These are phyloP conservation scores for Ogataea chonburiensis DNA, from an alignment of 805 yeast genomes.

Conservation along the genomic window DNA sequence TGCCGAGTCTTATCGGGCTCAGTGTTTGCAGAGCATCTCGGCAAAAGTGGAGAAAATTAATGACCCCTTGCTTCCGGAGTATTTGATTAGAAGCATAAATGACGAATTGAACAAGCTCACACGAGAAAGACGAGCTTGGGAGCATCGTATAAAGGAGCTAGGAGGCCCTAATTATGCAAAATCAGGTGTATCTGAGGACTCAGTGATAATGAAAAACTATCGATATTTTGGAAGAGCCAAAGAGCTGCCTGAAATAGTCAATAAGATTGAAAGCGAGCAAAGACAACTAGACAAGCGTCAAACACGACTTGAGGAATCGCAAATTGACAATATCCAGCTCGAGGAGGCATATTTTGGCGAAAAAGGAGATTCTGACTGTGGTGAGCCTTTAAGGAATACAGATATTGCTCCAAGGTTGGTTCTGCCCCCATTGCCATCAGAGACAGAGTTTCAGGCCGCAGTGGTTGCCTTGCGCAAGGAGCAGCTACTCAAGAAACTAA, in stretches of 20 bases:
- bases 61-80: constrained; percentile 56
- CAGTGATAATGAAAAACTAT: constrained; percentile 47
- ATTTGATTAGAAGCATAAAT: constrained; percentile 68
- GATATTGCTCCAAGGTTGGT: constrained; percentile 12
- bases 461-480: constrained; percentile 45
- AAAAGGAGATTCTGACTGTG: constrained; percentile 27
- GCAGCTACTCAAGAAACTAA: constrained; percentile 42
- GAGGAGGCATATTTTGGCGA: constrained; percentile 45
- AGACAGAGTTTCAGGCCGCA: constrained; percentile 43
- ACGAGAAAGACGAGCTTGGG: constrained; percentile 76
- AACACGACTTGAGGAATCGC: not conserved
- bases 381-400: not conserved
- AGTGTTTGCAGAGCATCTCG: constrained; percentile 63
- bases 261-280: constrained; percentile 31
- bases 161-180: constrained; percentile 71
- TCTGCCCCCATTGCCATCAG: constrained; percentile 32
- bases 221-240: constrained; percentile 82
- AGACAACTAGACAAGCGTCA: constrained; percentile 17
- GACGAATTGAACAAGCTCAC: constrained; percentile 68
- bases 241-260: constrained; percentile 71
- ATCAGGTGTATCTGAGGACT: constrained; percentile 8
- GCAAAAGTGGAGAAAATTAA: constrained; percentile 59
- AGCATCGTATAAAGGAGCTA: constrained; percentile 60
- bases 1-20: constrained; percentile 69
- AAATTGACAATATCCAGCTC: constrained; percentile 20